Base-by-base conservation (phyloP, 1,284 basidiomycete genomes). In the Golubevia sp. region DNA sequence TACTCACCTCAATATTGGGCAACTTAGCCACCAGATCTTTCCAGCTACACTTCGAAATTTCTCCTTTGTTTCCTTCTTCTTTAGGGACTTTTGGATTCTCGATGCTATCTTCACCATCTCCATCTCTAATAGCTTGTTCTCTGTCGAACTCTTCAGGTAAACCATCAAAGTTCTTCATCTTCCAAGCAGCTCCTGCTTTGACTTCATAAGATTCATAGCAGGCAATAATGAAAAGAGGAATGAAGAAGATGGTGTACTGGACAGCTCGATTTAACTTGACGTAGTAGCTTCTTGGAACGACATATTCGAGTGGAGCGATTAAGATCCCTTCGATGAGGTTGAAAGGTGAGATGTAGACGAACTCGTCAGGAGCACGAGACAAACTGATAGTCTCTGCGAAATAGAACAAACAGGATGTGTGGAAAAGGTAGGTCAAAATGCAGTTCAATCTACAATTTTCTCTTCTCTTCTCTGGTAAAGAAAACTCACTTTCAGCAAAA, bases 261-360 rank as follows among this genome's bases (percentile, higher is more conserved):
- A 76, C 64, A 18, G 51, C 50, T 51, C 65, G 53, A 49, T 76
- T 74, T 51, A 76, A 56, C 18, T 49, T 55, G n/a, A 66, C 67
- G 59, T 78, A 78, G 24, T 61, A 49, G n/a, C 63, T 52, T 38
- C 65, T 64, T 21, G 70, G 60, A 51, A 54, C 15, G 30, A 86
- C 90, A 74, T 76, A 94, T 92, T 96, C 94, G 55, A 92, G 86
- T 13, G 94, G 94, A 0, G 90, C 92, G 63, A 96, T 86, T 50
- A 96, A 85, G 73, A 93, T 84, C 0, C 87, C 86, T 84, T 97
- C 95, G 66, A 96, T 85, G 53, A 97, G 86, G 81, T 97, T 98
- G 87, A 96, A 88, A 0, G 87, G 87, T 0, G 87, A 80, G 23
- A 78, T 58, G 59, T 75, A 87, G 62, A 87, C 86, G 58, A 81